Evolutionary conservation across 805 yeast species (phyloP).

Genomic region (Ogataea salicorniae): DNA sequence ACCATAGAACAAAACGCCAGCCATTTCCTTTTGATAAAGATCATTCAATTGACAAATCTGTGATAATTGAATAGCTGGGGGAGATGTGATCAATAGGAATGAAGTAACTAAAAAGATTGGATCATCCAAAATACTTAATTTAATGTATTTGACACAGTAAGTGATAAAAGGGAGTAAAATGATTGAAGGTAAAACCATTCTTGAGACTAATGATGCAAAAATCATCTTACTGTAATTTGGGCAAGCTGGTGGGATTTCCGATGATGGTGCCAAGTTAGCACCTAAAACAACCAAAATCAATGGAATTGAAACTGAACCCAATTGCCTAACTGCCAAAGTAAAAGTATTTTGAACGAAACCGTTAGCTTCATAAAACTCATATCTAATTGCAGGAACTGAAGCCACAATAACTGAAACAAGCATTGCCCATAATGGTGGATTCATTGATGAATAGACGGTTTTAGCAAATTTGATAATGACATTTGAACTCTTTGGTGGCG

Average conservation of each 20-base stretch:
- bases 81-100: slow-evolving; percentile 68
- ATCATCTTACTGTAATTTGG: slow-evolving; percentile 58
- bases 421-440: slow-evolving; percentile 85
- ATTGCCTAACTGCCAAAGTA: slow-evolving; percentile 54
- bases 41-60: slow-evolving; percentile 77
- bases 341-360: slow-evolving; percentile 66
- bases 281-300: slow-evolving; percentile 71
- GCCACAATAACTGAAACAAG: slow-evolving; percentile 63
- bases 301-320: slow-evolving; percentile 76
- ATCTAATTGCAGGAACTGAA: slow-evolving; percentile 53
- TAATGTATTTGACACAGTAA: slow-evolving; percentile 54
- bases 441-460: slow-evolving; percentile 39
- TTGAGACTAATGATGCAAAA: slow-evolving; percentile 62
- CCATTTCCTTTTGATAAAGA: slow-evolving; percentile 75
- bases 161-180: slow-evolving; percentile 65
- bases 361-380: slow-evolving; percentile 48
- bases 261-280: slow-evolving; percentile 67
- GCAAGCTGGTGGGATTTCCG: slow-evolving; percentile 62
- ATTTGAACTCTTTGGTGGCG: background rate
- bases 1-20: slow-evolving; percentile 78
- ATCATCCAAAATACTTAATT: slow-evolving; percentile 67
- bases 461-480: slow-evolving; percentile 1
- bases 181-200: slow-evolving; percentile 75
- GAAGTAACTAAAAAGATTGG: slow-evolving; percentile 77
- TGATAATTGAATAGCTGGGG: slow-evolving; percentile 80